These are phyloP conservation scores for Solanum acaule DNA, from an alignment of 257 asterid species.

Conservation along the genomic window DNA sequence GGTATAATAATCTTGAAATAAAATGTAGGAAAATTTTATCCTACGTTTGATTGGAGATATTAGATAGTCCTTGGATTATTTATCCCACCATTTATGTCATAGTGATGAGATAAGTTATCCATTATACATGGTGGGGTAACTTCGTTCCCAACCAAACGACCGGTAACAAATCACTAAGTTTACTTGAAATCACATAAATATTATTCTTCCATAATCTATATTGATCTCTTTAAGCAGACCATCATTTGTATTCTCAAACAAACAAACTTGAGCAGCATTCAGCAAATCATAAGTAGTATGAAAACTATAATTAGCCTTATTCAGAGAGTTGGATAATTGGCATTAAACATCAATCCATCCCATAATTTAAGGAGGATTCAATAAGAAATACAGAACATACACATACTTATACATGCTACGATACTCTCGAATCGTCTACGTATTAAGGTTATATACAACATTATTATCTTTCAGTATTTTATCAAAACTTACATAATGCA, in stretches of 20 bases:
- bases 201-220: not conserved
- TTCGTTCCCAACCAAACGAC: not conserved
- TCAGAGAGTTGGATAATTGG: not conserved
- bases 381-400: not conserved
- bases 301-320: not conserved
- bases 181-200: not conserved
- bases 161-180: not conserved
- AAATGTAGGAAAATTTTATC: no score
- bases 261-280: not conserved
- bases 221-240: not conserved
- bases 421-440: not conserved
- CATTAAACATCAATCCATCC: not conserved
- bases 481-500: slow-evolving; percentile 44
- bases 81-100: not conserved
- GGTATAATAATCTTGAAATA: no score
- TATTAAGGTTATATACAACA: slow-evolving; percentile 16
- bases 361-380: slow-evolving; percentile 1
- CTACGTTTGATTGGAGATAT: accelerated
- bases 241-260: not conserved
- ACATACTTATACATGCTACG: not conserved
- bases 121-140: not conserved
- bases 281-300: not conserved
- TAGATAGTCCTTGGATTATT: accelerated
- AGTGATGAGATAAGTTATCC: not conserved
- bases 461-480: not conserved